Evolutionary conservation across 192 early-diverging fungal genomes (phyloP), one percentile per base, ranked within the genome.

Genomic region (Pilaira anomala): DNA sequence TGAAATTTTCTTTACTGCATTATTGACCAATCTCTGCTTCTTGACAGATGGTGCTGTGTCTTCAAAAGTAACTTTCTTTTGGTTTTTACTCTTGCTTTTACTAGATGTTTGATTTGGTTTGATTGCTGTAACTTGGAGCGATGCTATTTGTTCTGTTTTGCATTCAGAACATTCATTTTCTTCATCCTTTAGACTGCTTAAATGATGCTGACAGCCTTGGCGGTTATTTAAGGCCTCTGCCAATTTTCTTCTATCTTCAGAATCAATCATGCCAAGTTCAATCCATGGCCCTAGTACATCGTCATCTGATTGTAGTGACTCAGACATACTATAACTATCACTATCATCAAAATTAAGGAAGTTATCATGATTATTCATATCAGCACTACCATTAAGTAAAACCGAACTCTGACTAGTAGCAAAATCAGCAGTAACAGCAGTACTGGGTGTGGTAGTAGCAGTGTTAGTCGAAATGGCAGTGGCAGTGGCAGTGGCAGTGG

Each of bases 221-320:
- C 25, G 49, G 49, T 36, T 36, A 36, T 9, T 36, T 9, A 36
- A 36, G 33, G 33, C 33, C 1, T 36, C 33, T 6, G 33, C 33
- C 33, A 36, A 9, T 36, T 36, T 36, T 36, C 11, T 36, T 36
- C 33, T 36, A 36, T 36, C 33, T 36, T 6, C 33, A 36, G 33
- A 9, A 16, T 48, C 46, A 19, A 48, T 16, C 36, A 63, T 16
- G 18, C 53, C 49, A 30, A 46, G 30, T 33, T 64, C 53, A 33
- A 64, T 56, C 68, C 68, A 70, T 21, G 68, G 68, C 13, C 68
- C 68, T 3, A 70, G 42, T 5, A 70, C 68, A 33, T 70, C 62
- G 18, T 72, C 65, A 13, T 72, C 71, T 24, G 64, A 67, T 39
- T 63, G 64, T 13, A 72, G 11, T n/a, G 63, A 56, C 30, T 19